Conservation (phyloP, 2,329 filamentous ascomycete genomes). For the Fusarium newnesense region DNA sequence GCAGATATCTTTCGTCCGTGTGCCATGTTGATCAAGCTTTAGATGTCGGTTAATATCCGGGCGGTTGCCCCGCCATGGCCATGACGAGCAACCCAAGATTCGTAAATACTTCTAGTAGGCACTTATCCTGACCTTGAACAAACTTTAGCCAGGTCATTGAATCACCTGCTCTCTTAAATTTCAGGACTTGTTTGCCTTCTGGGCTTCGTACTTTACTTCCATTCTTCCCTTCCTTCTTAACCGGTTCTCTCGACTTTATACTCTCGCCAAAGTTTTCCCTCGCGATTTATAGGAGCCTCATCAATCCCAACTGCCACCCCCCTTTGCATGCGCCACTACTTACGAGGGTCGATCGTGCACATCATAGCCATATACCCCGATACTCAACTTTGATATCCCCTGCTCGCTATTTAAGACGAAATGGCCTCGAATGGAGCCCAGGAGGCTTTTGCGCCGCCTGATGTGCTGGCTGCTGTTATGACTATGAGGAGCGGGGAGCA, state of each 20-base stretch:
- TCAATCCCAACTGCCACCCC: slow-evolving; percentile 23
- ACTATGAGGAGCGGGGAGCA: slow-evolving; percentile 91
- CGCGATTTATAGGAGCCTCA: slow-evolving; percentile 8
- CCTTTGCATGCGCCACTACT: slow-evolving; percentile 42
- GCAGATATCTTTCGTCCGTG: background rate
- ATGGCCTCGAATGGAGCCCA: slow-evolving; percentile 76
- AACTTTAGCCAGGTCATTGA: slow-evolving; percentile 37
- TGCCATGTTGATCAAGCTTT: background rate
- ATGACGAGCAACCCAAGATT: slow-evolving; percentile 15
- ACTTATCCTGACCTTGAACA: slow-evolving; percentile 39
- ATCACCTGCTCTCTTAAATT: slow-evolving; percentile 21
- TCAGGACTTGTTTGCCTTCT: slow-evolving; percentile 18
- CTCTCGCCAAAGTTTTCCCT: slow-evolving; percentile 8
- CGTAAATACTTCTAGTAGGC: background rate
- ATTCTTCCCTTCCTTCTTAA: slow-evolving; percentile 13
- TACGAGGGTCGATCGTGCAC: slow-evolving; percentile 34
- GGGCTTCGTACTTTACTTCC: slow-evolving; percentile 9
- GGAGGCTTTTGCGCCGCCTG: slow-evolving; percentile 78
- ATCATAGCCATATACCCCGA: slow-evolving; percentile 24
- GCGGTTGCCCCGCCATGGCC: slow-evolving; percentile 46
- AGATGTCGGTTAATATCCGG: slow-evolving; percentile 19
- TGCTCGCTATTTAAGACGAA: slow-evolving; percentile 33
- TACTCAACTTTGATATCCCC: background rate
- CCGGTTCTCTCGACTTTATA: slow-evolving; percentile 7
- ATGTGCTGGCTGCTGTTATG: slow-evolving; percentile 85